Percentiles rank a stretch among this genome's conserved stretches.
Evolutionary conservation across 352 stramenopile genomes (phyloP).

Genomic region (Lagenidium giganteum): DNA sequence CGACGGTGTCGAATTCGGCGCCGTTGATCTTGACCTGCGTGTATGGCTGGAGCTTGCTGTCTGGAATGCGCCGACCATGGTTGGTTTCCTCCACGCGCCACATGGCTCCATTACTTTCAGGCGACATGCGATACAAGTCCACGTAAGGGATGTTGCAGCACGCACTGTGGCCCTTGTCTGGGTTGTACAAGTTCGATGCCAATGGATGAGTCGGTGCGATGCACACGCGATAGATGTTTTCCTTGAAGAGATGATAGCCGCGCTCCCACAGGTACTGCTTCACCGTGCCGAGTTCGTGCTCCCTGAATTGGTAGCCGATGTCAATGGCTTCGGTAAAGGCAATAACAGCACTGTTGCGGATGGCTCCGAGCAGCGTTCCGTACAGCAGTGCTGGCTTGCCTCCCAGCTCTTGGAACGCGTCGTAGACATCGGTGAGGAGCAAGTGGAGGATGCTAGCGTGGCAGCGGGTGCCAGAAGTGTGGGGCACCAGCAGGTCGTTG

Average conservation of each 20-base stretch:
- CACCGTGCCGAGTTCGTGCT: no score
- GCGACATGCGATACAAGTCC: conserved; percentile 26
- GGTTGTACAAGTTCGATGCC: conserved; percentile 27
- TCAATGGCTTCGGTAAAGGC: conserved; percentile 50
- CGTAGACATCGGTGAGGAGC: conserved; percentile 46
- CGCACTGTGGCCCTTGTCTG: conserved; percentile 13
- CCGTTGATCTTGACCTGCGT: conserved; percentile 26
- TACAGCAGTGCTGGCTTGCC: conserved; percentile 29
- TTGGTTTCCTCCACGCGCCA: conserved; percentile 16
- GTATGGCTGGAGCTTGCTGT: conserved; percentile 23
- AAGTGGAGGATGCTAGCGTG: conserved; percentile 47
- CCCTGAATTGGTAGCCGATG: conserved; percentile 33
- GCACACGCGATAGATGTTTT: conserved; percentile 33
- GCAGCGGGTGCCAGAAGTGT: conserved; percentile 24
- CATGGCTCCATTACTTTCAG: conserved; percentile 4
- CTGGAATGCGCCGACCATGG: no score
- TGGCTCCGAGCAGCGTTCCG: conserved; percentile 42
- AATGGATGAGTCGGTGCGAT: conserved; percentile 35
- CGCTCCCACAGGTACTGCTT: conserved; percentile 17
- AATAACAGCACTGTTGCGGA: conserved; percentile 41
- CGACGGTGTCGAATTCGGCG: conserved; percentile 28
- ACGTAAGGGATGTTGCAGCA: conserved; percentile 24
- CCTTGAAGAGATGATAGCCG: conserved; percentile 49
- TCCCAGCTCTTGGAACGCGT: conserved; percentile 20
- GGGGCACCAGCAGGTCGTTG: conserved; percentile 30